These are phyloP conservation scores for Beta corolliflora DNA, from an alignment of 179 eudicot genomes.

Conservation along the genomic window DNA sequence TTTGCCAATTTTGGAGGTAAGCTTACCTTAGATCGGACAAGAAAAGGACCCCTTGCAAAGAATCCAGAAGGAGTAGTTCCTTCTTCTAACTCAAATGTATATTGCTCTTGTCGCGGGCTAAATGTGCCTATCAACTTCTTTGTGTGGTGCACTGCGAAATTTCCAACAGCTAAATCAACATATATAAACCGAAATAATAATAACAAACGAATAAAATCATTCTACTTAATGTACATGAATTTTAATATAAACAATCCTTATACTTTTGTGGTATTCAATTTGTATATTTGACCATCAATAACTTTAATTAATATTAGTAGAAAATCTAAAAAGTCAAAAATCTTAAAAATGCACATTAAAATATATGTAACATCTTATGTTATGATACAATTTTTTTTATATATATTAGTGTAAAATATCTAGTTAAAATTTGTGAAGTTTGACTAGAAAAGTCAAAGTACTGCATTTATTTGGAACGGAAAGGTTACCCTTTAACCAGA, in stretches of 20 bases:
- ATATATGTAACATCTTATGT: no score
- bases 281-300: background rate
- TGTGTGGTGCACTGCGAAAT: constrained; percentile 34
- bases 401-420: no score
- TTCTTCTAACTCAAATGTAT: constrained; percentile 39
- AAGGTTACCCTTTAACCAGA: no score
- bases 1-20: background rate
- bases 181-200: background rate
- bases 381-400: no score
- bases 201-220: background rate
- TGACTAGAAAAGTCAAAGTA: background rate
- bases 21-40: constrained; percentile 34
- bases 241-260: no score
- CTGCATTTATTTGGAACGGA: background rate
- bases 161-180: background rate
- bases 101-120: constrained; percentile 35
- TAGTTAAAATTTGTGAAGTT: no score
- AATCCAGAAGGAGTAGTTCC: constrained; percentile 39
- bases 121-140: constrained; percentile 42
- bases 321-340: no score
- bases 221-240: no score
- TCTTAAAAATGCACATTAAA: no score
- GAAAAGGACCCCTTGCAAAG: constrained; percentile 45
- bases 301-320: no score
- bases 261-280: no score